Percentiles rank a stretch among this genome's conserved stretches.
phyloP scores from a whole-genome alignment of 2,329 filamentous ascomycete species.

The Corniculantispora saksenae region DNA sequence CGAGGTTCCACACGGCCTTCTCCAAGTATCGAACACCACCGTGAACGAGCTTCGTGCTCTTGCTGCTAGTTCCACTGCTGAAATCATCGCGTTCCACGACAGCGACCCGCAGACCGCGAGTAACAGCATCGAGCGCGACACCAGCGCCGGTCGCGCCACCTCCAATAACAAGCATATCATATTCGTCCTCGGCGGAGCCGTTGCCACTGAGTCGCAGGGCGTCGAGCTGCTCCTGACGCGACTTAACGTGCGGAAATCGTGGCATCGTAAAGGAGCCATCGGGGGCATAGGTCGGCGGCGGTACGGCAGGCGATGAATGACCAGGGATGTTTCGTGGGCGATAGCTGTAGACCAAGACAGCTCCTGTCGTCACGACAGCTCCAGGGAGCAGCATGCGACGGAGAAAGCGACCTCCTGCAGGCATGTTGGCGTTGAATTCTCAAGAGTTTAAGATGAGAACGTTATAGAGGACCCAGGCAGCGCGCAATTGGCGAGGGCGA shows the following conservation, averaged over 20 bases:
- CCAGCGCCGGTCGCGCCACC: slow-evolving; percentile 71
- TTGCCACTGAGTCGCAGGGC: slow-evolving; percentile 51
- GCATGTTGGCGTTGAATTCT: background rate
- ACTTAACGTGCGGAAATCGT: slow-evolving; percentile 63
- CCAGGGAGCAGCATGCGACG: slow-evolving; percentile 47
- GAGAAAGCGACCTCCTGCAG: slow-evolving; percentile 27
- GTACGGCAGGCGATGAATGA: slow-evolving; percentile 66
- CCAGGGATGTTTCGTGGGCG: slow-evolving; percentile 73
- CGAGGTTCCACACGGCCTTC: slow-evolving; percentile 74
- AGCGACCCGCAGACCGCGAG: slow-evolving; percentile 70
- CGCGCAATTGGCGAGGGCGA: background rate
- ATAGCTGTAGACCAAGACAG: slow-evolving; percentile 55
- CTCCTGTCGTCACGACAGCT: slow-evolving; percentile 44
- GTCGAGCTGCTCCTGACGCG: slow-evolving; percentile 64
- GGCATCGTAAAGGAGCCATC: slow-evolving; percentile 69
- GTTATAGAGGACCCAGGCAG: background rate
- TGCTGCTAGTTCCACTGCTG: slow-evolving; percentile 71
- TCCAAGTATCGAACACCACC: slow-evolving; percentile 74
- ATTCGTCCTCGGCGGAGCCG: slow-evolving; percentile 45
- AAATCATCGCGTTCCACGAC: slow-evolving; percentile 74
- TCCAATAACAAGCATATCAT: slow-evolving; percentile 71
- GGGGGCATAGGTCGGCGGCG: slow-evolving; percentile 68
- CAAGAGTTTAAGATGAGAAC: background rate
- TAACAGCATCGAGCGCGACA: slow-evolving; percentile 71
- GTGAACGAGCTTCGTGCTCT: slow-evolving; percentile 77